Evolutionary conservation across 177 flowering plant genomes (phyloP).

Genomic region (Vitis hybrid): DNA sequence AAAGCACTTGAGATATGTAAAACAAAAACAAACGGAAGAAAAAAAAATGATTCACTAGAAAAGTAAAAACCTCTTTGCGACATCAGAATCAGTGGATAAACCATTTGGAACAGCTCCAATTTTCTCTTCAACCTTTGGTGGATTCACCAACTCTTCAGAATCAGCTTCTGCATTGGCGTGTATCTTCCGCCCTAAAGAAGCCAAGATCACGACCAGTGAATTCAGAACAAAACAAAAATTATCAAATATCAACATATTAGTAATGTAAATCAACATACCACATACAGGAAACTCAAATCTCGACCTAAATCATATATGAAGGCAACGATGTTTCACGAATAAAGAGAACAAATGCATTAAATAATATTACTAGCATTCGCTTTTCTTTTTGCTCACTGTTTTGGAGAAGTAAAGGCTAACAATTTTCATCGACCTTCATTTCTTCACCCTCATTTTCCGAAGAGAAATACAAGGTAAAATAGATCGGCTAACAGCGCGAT

Average conservation of each 20-base stretch:
- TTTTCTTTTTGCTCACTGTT: no score
- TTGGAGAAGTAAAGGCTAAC: no score
- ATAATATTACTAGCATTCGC: no score
- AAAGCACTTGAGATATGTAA: background rate
- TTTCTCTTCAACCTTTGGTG: constrained; percentile 92
- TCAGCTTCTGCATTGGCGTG: constrained; percentile 82
- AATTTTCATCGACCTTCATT: no score
- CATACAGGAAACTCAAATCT: no score
- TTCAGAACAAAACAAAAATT: background rate
- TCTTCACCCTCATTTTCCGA: no score
- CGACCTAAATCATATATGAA: no score
- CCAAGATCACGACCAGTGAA: constrained; percentile 4
- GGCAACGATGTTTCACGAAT: no score
- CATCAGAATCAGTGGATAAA: constrained; percentile 94
- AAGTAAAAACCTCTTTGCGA: constrained; percentile 64
- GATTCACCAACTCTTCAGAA: constrained; percentile 64
- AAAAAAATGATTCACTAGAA: background rate
- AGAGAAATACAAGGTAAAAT: no score
- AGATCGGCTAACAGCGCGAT: background rate
- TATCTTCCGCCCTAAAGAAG: constrained; percentile 56
- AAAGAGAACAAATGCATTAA: no score
- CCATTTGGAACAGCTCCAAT: constrained; percentile 86
- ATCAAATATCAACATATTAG: no score
- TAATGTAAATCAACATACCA: no score
- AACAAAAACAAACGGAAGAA: background rate